These are phyloP conservation scores for Pestalotiopsis sp. DNA, from an alignment of 2,329 filamentous ascomycete species.

Conservation along the genomic window DNA sequence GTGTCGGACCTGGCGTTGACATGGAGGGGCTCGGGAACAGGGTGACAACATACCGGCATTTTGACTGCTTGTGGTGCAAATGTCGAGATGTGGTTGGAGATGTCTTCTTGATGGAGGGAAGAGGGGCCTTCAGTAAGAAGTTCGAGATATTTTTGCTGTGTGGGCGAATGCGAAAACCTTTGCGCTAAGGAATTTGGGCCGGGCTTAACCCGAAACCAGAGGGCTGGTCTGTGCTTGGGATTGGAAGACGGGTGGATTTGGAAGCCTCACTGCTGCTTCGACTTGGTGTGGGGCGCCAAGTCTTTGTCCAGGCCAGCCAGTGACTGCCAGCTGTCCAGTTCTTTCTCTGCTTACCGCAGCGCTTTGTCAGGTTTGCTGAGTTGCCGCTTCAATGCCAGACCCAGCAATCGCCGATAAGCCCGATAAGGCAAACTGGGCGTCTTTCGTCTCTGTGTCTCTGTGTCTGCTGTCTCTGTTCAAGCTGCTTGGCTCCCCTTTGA, in stretches of 20 bases:
- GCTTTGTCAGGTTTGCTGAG: too few species aligned
- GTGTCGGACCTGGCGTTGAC: neutral
- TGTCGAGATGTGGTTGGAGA: slow-evolving; percentile 35
- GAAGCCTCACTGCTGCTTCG: neutral
- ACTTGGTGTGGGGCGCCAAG: neutral
- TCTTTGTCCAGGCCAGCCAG: neutral
- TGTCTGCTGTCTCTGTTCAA: neutral
- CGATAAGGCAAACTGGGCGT: neutral
- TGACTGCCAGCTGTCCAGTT: neutral
- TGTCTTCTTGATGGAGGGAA: slow-evolving; percentile 17
- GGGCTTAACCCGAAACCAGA: slow-evolving; percentile 6
- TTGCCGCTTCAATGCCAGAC: neutral
- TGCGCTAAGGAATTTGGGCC: slow-evolving; percentile 4
- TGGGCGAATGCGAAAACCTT: slow-evolving; percentile 3
- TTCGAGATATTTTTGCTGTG: slow-evolving; percentile 7
- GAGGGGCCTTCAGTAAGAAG: neutral
- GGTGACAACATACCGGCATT: slow-evolving; percentile 39
- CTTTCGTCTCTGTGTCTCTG: too few species aligned
- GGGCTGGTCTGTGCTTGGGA: neutral
- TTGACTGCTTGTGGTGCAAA: slow-evolving; percentile 39
- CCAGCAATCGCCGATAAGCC: neutral
- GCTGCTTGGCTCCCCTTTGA: neutral
- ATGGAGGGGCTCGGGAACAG: neutral
- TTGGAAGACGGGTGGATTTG: neutral
- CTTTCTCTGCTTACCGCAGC: too few species aligned